Conservation (phyloP, 257 asterid genomes). For the Solanum chilense region DNA sequence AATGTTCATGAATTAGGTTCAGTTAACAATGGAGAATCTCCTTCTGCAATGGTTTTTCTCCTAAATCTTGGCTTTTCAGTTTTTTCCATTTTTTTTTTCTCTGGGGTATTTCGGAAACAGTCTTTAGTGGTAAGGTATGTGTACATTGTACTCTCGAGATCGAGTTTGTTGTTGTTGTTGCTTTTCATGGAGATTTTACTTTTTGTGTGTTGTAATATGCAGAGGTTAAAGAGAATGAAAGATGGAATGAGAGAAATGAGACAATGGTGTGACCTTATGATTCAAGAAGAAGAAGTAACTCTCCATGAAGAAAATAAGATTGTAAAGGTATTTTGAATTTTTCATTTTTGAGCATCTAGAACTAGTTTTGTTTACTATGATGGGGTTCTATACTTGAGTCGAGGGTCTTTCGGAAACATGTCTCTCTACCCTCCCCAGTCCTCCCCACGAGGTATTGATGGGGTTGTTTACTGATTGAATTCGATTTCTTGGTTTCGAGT, state of each 20-base stretch:
- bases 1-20: neutral
- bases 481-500: neutral
- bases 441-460: too few relatives aligned
- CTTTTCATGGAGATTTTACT: neutral
- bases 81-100: neutral
- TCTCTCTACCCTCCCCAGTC: neutral
- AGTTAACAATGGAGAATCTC: neutral
- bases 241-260: neutral
- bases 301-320: neutral
- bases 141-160: neutral
- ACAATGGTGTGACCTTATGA: neutral
- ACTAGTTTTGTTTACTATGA: neutral
- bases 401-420: neutral
- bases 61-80: neutral
- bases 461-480: neutral
- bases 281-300: neutral
- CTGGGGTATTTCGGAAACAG: too few relatives aligned
- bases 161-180: neutral
- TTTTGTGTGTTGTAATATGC: neutral
- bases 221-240: neutral
- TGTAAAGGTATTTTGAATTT: neutral
- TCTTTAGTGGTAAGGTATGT: neutral
- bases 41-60: neutral
- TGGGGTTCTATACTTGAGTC: fast-evolving
- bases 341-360: neutral